Conservation (phyloP, 2,329 filamentous ascomycete species). For the Periconia digitata region DNA sequence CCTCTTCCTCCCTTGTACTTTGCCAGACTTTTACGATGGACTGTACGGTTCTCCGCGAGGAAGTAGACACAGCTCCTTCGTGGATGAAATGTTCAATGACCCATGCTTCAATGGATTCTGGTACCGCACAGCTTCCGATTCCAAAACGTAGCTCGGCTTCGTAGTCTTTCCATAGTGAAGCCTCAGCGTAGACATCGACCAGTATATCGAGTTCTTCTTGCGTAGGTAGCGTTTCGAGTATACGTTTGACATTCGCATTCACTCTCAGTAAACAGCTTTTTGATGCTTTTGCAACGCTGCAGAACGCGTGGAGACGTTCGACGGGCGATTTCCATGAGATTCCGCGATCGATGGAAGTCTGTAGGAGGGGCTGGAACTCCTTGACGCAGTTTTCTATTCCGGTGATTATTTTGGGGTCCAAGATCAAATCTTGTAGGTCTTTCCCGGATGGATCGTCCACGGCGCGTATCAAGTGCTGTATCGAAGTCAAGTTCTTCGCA, state of each 20-base stretch:
- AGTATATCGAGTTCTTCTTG: constrained; percentile 10
- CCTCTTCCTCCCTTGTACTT: constrained; percentile 4
- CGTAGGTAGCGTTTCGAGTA: constrained; percentile 17
- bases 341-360: constrained; percentile 15
- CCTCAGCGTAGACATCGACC: constrained; percentile 18
- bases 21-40: constrained; percentile 24
- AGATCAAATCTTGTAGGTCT: constrained; percentile 17
- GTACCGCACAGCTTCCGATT: constrained; percentile 4
- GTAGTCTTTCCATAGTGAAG: not conserved
- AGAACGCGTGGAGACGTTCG: constrained; percentile 25
- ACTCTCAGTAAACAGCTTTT: constrained; percentile 10
- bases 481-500: constrained; percentile 16
- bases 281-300: constrained; percentile 16
- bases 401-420: constrained; percentile 18
- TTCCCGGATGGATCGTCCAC: constrained; percentile 16
- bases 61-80: constrained; percentile 5
- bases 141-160: not conserved
- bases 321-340: constrained; percentile 21
- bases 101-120: constrained; percentile 18
- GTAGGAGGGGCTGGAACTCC: constrained; percentile 23
- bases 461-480: constrained; percentile 19
- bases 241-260: not conserved
- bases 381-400: constrained; percentile 26
- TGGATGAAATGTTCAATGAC: constrained; percentile 20
- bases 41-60: constrained; percentile 16